phyloP scores from a whole-genome alignment of 495 filamentous ascomycete genomes.

The Astrothelium macrocarpum region DNA sequence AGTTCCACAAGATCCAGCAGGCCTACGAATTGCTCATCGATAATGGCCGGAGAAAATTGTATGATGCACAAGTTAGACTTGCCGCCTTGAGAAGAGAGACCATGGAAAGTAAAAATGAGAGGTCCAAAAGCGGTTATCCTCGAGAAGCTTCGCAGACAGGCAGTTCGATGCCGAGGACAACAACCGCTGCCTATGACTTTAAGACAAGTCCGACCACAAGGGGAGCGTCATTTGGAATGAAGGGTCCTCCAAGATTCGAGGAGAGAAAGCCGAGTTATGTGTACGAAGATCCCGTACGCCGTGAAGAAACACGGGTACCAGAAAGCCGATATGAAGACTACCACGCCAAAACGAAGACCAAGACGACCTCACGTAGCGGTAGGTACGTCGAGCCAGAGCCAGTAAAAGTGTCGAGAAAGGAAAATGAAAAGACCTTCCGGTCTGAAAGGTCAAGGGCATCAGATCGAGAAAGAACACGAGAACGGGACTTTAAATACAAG shows the following conservation, averaged over 20 bases:
- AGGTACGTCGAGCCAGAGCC: conserved; percentile 12
- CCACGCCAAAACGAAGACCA: conserved; percentile 19
- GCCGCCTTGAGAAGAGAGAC: conserved; percentile 47
- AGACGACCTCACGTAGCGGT: conserved; percentile 14
- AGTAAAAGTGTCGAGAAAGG: conserved; percentile 9
- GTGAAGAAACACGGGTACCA: conserved; percentile 20
- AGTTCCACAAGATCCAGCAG: conserved; percentile 89
- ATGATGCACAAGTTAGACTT: conserved; percentile 67
- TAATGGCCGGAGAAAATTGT: conserved; percentile 56
- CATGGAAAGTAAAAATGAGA: conserved; percentile 35
- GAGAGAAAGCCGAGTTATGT: conserved; percentile 19
- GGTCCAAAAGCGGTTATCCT: conserved; percentile 19
- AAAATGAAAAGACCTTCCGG: conserved; percentile 16
- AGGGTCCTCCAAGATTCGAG: conserved; percentile 18
- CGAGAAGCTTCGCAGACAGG: not conserved
- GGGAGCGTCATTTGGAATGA: conserved; percentile 12
- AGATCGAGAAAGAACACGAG: conserved; percentile 21
- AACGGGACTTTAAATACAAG: conserved; percentile 17
- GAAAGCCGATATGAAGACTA: conserved; percentile 24
- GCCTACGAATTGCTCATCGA: conserved; percentile 89
- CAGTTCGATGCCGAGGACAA: not conserved
- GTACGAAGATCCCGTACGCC: conserved; percentile 19
- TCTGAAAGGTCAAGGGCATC: conserved; percentile 7
- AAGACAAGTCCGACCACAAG: conserved; percentile 15
- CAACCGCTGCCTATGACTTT: conserved; percentile 20